Base-by-base conservation (phyloP, 192 early-diverging fungal genomes). In the Powellomyces hirtus region DNA sequence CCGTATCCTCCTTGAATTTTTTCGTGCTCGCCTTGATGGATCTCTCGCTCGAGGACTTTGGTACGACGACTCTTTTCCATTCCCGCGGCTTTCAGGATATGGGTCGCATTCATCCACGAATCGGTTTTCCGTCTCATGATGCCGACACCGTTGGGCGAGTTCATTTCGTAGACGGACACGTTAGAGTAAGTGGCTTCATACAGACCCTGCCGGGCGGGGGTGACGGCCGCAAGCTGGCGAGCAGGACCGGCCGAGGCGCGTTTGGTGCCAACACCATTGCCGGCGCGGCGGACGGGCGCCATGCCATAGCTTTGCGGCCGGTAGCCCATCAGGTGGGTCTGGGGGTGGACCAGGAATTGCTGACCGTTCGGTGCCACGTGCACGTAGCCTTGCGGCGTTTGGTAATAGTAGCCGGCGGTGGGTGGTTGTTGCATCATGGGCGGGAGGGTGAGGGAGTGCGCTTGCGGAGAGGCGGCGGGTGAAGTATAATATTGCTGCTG, bases 1-100 rank as follows among this genome's bases (percentile, higher is more conserved):
- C 82, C 82, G 64, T 73, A 83, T 14, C 82, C 82, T 27, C 82
- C 82, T 65, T 82, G 82, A 38, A 84, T 68, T 62, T 84, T 84
- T 44, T 84, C 82, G 56, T 74, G 72, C 45, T 57, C 46, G n/a
- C 52, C 69, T 16, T 64, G 31, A 51, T 78, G 73, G 0, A 80
- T 66, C 42, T 78, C 73, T 45, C 70, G 35, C 58, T 83, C 81
- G 55, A 85, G 58, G 37, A 85, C 72, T 62, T 81, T 83, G 35
- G 84, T 84, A 29, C 84, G 62, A 45, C 65, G 30, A 34, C 79
- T 66, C 70, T 85, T 85, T 35, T 83, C 84, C 27, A 79, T 52
- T 1, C 81, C 81, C 22, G 83, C 83, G 14, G 89, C 52, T 51
- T 81, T 79, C 57, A 85, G 52, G 14, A 85, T 61, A 60, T 85